Percentiles rank a stretch among this genome's conserved stretches.
Conservation (phyloP, 371 early-diverging fungal species). For the Mucor indicus region DNA sequence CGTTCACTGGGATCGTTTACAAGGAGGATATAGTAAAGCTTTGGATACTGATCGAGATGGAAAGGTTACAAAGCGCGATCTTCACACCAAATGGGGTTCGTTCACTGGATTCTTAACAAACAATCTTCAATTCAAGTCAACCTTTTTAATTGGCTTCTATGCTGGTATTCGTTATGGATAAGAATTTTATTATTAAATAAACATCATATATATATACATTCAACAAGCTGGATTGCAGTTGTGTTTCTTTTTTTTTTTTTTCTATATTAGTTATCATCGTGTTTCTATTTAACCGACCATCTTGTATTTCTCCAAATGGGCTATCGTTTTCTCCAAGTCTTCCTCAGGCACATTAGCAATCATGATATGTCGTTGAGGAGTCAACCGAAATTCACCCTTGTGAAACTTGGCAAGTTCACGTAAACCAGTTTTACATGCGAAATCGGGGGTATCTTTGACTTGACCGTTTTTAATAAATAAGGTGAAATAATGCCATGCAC, state of each 20-base stretch:
- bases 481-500: too few relatives aligned
- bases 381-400: constrained; percentile 75
- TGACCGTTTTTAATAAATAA: constrained; percentile 87
- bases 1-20: constrained; percentile 57
- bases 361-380: constrained; percentile 85
- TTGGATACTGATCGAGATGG: constrained; percentile 55
- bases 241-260: neutral
- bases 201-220: too few relatives aligned
- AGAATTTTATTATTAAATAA: neutral
- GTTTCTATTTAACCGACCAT: constrained; percentile 56
- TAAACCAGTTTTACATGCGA: constrained; percentile 70
- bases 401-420: constrained; percentile 74
- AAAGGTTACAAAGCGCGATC: constrained; percentile 41
- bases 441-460: constrained; percentile 76
- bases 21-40: constrained; percentile 26
- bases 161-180: constrained; percentile 55
- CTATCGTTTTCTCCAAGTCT: constrained; percentile 68
- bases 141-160: constrained; percentile 52
- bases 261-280: too few relatives aligned
- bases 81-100: constrained; percentile 36
- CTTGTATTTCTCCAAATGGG: constrained; percentile 68
- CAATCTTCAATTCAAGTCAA: constrained; percentile 60
- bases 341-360: constrained; percentile 68
- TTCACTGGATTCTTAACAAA: constrained; percentile 51
- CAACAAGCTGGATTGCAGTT: neutral